phyloP scores from a whole-genome alignment of 176 grass and related monocot species.

The Saccharum officinarum region DNA sequence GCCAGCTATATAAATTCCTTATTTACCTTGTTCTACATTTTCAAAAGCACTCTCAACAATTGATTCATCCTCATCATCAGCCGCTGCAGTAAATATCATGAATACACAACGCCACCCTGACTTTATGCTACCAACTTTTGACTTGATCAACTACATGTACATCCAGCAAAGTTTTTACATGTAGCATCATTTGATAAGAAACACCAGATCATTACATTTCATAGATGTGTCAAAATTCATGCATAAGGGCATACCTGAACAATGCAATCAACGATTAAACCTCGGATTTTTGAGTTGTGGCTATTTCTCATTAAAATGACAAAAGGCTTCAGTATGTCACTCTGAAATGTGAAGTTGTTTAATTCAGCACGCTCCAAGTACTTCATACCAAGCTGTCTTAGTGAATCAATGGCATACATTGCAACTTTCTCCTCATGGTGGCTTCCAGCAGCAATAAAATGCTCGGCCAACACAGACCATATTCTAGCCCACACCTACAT shows the following conservation, averaged over 20 bases:
- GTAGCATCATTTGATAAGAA: conserved; percentile 32
- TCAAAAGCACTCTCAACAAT: conserved; percentile 99
- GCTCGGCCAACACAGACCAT: conserved; percentile 91
- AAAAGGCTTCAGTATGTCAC: conserved; percentile 98
- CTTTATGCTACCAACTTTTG: conserved; percentile 99
- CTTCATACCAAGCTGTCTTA: conserved; percentile 99
- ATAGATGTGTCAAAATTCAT: conserved; percentile 13
- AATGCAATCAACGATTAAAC: conserved; percentile 98
- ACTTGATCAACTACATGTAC: conserved; percentile 85
- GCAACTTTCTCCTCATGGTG: conserved; percentile 95
- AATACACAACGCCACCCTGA: conserved; percentile 98
- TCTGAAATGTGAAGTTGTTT: conserved; percentile 99
- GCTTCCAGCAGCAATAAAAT: conserved; percentile 97
- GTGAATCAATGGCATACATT: conserved; percentile 96
- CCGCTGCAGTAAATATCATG: conserved; percentile 98
- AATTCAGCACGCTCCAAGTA: conserved; percentile 97
- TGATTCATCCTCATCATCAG: conserved; percentile 88
- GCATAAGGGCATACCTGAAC: conserved; percentile 69
- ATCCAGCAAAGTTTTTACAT: conserved; percentile 21
- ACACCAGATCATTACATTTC: conserved; percentile 3
- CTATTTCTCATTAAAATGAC: conserved; percentile 99
- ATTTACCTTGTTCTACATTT: conserved; percentile 92
- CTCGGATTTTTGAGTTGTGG: conserved; percentile 81
- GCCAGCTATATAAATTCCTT: conserved; percentile 24
- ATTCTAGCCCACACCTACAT: conserved; percentile 99